A percentile compares a stretch with the other conserved stretches of the same genome.
phyloP scores from a whole-genome alignment of 352 stramenopile genomes.

The Globisporangium rhizosaccharum region DNA sequence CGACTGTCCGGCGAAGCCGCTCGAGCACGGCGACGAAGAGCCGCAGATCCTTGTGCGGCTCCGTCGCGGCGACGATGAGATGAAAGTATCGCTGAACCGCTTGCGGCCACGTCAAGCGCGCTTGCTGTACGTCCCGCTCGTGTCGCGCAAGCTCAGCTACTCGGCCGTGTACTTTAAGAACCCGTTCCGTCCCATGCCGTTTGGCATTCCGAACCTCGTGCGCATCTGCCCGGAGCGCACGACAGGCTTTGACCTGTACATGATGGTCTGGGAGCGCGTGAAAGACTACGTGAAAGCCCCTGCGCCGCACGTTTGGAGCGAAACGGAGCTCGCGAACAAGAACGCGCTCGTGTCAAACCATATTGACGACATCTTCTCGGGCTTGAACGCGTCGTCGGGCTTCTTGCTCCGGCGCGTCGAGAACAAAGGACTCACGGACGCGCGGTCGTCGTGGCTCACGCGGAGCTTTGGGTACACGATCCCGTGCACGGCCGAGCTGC shows the following conservation, averaged over 20 bases:
- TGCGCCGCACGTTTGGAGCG: constrained; percentile 34
- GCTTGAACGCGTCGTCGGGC: constrained; percentile 59
- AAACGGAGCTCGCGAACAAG: constrained; percentile 19
- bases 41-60: constrained; percentile 55
- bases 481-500: constrained; percentile 61
- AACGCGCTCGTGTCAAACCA: constrained; percentile 48
- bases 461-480: constrained; percentile 80
- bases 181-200: constrained; percentile 80
- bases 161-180: constrained; percentile 88
- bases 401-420: constrained; percentile 81
- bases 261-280: constrained; percentile 77
- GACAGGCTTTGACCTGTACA: constrained; percentile 76
- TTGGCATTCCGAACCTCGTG: constrained; percentile 83
- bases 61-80: constrained; percentile 62
- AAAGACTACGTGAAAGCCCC: constrained; percentile 66
- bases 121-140: constrained; percentile 71
- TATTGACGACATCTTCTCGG: constrained; percentile 82
- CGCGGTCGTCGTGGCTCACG: constrained; percentile 68
- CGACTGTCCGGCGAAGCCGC: constrained; percentile 25
- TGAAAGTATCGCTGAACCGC: constrained; percentile 61
- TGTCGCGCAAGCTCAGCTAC: constrained; percentile 85
- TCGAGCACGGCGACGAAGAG: constrained; percentile 36
- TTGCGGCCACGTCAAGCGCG: constrained; percentile 65
- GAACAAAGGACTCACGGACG: constrained; percentile 79
- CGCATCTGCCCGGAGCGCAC: constrained; percentile 79